Base-by-base conservation (phyloP, 257 asterid genomes). In the Henckelia pumila region DNA sequence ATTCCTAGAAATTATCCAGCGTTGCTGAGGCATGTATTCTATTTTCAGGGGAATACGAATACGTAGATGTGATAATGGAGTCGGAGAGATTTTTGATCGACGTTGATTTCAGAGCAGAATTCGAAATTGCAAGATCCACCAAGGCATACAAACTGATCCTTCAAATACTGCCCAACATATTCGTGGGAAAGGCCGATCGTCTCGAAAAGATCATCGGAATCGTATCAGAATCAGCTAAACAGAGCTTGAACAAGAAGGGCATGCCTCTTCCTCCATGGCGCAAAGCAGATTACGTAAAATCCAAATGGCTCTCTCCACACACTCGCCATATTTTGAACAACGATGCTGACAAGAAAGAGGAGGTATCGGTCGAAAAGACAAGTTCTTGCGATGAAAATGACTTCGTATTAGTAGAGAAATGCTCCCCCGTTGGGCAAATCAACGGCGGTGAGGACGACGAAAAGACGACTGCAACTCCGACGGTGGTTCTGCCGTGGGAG, bases 231-330 rank as follows among this genome's bases (percentile, higher is more conserved):
- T 87, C 96, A 28, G 96, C 89, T 21, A 88, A 76, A 61, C 95
- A 79, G 73, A 90, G 96, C 81, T 73, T 93, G 56, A 88, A 79
- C 85, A 91, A 90, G 82, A 88, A 80, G 75, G 96, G 97, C 20
- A 88, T 93, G 97, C 89, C 93, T 22, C 50, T 82, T 55, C 97
- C 99, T 14, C 98, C 97, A 0, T 93, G 97, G 98, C 92, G 97
- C 28, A 88, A 76, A 68, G 79, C 87, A 22, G 95, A 81, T 29
- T 93, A 93, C 37, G 85, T 93, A 21, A 86, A 81, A 75, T 82
- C 95, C 61, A 93, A 93, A 75, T 93, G 98, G 97, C 85, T 89
- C 58, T 86, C 98, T 6, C 79, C 91, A 32, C 80, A 71, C 76
- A 77, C 89, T 21, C 82, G 93, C 24, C 66, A 30, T 11, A 28